These are phyloP conservation scores for Falciphora oryzae DNA, from an alignment of 2,329 filamentous ascomycete genomes.

Conservation along the genomic window DNA sequence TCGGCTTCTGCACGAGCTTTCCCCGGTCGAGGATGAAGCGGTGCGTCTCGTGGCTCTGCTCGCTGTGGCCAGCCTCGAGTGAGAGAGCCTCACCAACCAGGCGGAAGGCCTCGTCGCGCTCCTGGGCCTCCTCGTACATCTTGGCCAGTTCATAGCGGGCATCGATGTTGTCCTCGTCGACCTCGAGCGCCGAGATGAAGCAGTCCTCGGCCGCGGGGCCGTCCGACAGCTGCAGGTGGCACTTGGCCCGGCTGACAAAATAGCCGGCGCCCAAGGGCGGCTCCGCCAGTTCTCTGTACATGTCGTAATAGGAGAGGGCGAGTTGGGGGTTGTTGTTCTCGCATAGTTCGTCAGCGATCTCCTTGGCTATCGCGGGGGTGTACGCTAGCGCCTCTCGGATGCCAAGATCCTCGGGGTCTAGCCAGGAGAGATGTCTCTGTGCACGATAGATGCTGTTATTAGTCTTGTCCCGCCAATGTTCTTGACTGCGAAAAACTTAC, in stretches of 20 bases:
- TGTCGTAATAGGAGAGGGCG: constrained; percentile 52
- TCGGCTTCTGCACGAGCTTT: constrained; percentile 16
- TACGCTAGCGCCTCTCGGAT: constrained; percentile 49
- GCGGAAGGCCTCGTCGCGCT: constrained; percentile 70
- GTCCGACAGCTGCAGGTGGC: constrained; percentile 60
- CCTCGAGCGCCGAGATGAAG: constrained; percentile 68
- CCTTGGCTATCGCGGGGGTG: constrained; percentile 74
- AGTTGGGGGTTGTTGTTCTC: constrained; percentile 26
- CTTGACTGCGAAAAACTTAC: constrained; percentile 6
- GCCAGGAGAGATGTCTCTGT: constrained; percentile 57
- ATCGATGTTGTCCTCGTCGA: constrained; percentile 66
- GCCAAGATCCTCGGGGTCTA: constrained; percentile 57
- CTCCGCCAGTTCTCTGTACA: constrained; percentile 42
- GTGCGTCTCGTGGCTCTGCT: constrained; percentile 12
- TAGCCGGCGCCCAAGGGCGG: constrained; percentile 40
- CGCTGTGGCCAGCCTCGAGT: constrained; percentile 44
- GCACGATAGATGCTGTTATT: neutral
- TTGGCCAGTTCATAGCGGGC: constrained; percentile 75
- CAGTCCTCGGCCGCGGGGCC: constrained; percentile 68
- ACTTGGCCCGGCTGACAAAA: constrained; percentile 55
- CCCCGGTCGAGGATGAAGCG: constrained; percentile 18
- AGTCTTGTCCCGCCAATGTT: neutral
- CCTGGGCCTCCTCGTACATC: constrained; percentile 71
- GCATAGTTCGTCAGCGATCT: constrained; percentile 48
- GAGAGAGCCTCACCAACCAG: constrained; percentile 70